Evolutionary conservation across 306 rosid genomes (phyloP), one percentile per base, ranked within the genome.

Genomic region (Begonia peltatifolia): DNA sequence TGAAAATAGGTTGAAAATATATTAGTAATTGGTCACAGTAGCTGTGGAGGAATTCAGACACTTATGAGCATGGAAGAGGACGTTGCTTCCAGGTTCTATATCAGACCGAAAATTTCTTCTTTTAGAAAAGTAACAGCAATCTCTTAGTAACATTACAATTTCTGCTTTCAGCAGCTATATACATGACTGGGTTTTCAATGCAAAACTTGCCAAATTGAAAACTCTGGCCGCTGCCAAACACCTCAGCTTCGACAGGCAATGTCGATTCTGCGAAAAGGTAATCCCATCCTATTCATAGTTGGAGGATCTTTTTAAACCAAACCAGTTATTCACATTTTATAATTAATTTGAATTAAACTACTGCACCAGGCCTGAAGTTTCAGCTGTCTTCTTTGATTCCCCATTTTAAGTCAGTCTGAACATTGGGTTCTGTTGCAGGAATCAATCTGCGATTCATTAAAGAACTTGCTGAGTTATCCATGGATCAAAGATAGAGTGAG

Each of bases 181-280:
- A 22, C 56, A 74, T 53, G 76, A 76, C 49, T 90, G 97, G 97
- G 69, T 83, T 54, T 50, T 46, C 14, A 83, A 76, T 50, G 95
- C 82, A 10, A 75, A 74, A 68, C 64, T 58, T 13, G 94, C 97
- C 65, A 89, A 82, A 70, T 57, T 65, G 35, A 85, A 67, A 61
- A 60, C 95, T 53, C 70, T 71, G 70, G 75, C 79, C 38, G 76
- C 79, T 30, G 72, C 84, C 18, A 65, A 61, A 23, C 72, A 83
- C 75, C 84, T 71, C 55, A 71, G 79, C 66, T 83, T 85, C 72
- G 83, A 68, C 62, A 82, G 77, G 47, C 97, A 83, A 60, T 90
- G 97, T 77, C 70, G 58, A 55, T 75, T 74, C 63, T 90, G 97
- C 50, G 97, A 90, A 68, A 83, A 83, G 97, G 97, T 89, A 70